Conservation (phyloP, 129 eudicot species). For the Flaveria sonorensis region DNA sequence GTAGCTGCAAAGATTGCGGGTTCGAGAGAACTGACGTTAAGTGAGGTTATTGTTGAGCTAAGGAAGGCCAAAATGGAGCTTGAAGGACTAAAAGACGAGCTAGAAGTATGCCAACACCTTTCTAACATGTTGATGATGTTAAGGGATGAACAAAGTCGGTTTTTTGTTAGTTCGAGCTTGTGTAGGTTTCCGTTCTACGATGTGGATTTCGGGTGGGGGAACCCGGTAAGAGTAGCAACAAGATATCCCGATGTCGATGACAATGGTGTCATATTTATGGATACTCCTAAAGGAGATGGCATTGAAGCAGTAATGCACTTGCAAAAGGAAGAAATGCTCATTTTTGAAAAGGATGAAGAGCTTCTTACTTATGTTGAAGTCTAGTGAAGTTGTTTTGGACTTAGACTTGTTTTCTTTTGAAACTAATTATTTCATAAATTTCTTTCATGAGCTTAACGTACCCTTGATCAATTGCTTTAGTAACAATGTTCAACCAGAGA, state of each 20-base stretch:
- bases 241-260: not conserved
- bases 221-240: slow-evolving; percentile 9
- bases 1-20: not conserved
- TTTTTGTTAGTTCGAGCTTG: not conserved
- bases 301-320: slow-evolving; percentile 19
- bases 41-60: not conserved
- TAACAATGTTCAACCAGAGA: no score
- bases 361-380: slow-evolving; percentile 19
- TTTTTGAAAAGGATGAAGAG: slow-evolving; percentile 21
- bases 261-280: slow-evolving; percentile 1
- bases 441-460: not conserved
- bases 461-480: not conserved
- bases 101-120: not conserved
- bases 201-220: slow-evolving; percentile 36
- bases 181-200: slow-evolving; percentile 24
- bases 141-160: not conserved
- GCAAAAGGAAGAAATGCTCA: slow-evolving; percentile 26
- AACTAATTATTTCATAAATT: no score
- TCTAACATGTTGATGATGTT: not conserved
- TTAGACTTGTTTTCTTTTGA: no score
- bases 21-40: not conserved
- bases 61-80: slow-evolving; percentile 14
- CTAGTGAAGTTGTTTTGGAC: not conserved
- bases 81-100: not conserved
- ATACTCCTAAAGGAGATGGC: slow-evolving; percentile 29